Evolutionary conservation across 768 basidiomycete genomes (phyloP).

Genomic region (Crepidotus variabilis): DNA sequence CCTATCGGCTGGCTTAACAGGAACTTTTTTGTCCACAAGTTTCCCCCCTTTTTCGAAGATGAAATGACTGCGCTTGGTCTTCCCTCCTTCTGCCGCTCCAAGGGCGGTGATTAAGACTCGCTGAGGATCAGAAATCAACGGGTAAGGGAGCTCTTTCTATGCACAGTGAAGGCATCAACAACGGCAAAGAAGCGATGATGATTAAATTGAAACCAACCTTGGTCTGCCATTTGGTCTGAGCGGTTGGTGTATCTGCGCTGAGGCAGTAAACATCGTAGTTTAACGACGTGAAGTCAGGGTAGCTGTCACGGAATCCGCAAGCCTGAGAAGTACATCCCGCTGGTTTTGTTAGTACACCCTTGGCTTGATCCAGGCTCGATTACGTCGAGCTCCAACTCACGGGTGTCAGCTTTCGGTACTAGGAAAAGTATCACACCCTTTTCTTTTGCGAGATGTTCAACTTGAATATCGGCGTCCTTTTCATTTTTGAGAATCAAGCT

Average conservation of each 20-base stretch:
- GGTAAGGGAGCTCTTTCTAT: constrained; percentile 82
- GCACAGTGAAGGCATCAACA: background rate
- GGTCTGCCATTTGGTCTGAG: constrained; percentile 82
- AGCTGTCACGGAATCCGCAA: constrained; percentile 85
- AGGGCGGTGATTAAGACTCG: constrained; percentile 73
- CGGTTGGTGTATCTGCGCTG: constrained; percentile 70
- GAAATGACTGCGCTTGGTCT: constrained; percentile 90
- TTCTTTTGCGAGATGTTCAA: constrained; percentile 59
- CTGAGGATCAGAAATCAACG: constrained; percentile 87
- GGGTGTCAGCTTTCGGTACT: constrained; percentile 83
- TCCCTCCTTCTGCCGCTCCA: constrained; percentile 76
- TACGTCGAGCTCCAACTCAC: constrained; percentile 35
- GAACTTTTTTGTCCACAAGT: constrained; percentile 77
- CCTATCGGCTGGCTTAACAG: constrained; percentile 89
- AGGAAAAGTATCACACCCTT: constrained; percentile 80
- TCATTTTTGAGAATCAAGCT: constrained; percentile 79
- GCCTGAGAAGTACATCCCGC: constrained; percentile 93
- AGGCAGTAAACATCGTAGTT: constrained; percentile 81
- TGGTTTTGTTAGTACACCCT: constrained; percentile 19
- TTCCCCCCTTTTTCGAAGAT: constrained; percentile 91
- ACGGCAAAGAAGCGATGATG: background rate
- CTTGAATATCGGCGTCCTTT: constrained; percentile 73
- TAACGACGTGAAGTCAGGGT: constrained; percentile 66
- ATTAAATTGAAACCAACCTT: constrained; percentile 48
- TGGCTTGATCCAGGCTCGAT: background rate